Evolutionary conservation across 2,329 filamentous ascomycete species (phyloP).

Genomic region (Kalaharituber pfeilii): DNA sequence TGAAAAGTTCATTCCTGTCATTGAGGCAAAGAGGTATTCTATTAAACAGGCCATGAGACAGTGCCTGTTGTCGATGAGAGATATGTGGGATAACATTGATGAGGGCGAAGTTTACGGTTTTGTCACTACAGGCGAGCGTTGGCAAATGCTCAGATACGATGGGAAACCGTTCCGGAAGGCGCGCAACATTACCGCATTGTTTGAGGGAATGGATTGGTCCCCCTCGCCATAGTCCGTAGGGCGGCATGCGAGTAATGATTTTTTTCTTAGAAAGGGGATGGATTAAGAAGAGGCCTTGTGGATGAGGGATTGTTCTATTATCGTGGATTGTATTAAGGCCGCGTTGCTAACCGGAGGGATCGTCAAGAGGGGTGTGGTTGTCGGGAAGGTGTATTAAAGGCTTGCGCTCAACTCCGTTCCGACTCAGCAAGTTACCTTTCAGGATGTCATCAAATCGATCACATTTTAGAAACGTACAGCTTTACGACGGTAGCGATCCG

Average conservation of each 20-base stretch:
- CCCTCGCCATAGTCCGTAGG: too few relatives aligned
- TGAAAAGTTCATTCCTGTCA: constrained; percentile 3
- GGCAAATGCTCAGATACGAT: background rate
- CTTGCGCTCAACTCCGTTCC: background rate
- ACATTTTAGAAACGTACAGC: constrained; percentile 12
- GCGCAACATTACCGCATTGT: background rate
- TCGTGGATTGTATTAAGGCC: constrained; percentile 2
- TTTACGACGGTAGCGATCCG: constrained; percentile 12
- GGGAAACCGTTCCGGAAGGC: background rate
- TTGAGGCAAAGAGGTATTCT: background rate
- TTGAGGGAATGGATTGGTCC: constrained; percentile 3
- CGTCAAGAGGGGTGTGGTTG: constrained; percentile 5
- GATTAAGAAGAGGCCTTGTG: background rate
- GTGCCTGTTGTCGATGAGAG: background rate
- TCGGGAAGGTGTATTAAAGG: background rate
- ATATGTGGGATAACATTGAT: background rate
- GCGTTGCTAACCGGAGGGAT: constrained; percentile 1
- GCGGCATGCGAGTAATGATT: too few relatives aligned
- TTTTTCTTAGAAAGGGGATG: constrained; percentile 1
- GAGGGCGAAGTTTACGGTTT: background rate
- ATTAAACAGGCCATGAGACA: background rate
- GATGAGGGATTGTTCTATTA: background rate
- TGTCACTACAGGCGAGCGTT: background rate
- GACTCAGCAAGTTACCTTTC: too few relatives aligned
- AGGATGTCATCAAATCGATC: too few relatives aligned